Base-by-base conservation (phyloP, 1,284 basidiomycete species). In the Coriolopsis trogii region DNA sequence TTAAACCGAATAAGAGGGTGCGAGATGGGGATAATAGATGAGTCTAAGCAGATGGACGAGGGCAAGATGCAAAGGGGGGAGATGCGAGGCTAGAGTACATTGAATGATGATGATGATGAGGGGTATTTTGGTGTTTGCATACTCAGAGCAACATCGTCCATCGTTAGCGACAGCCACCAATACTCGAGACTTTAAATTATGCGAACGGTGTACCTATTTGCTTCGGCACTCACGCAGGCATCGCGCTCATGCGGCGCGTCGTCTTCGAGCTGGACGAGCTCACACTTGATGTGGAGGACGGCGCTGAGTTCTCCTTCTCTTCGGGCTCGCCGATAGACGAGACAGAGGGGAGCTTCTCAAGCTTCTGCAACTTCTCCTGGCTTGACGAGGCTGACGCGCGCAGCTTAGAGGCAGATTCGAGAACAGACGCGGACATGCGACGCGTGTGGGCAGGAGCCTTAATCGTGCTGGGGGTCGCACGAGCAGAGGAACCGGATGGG, bases 231-330 rank as follows among this genome's bases (percentile, higher is more conserved):
- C 29, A 62, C 21, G 57, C 56, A 21, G 60, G 60, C 51, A 60
- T 41, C 41, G 55, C 58, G 41, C 60, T 62, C 57, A 62, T 55
- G 23, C 62, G 41, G 24, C 60, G 39, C 30, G 49, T 33, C 40
- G 30, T 33, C 48, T 60, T 59, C 43, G 45, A 39, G n/a, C 30
- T 39, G 0, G 46, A 30, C 34, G 54, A 52, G 26, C 51, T 42
- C 28, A 41, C 38, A 41, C 51, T 56, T 24, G 58, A 39, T 26
- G 46, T 49, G 36, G 61, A 48, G 24, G 59, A 52, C 4, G 69
- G 64, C 48, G 56, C 64, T 33, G 52, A 54, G 57, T 72, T 70
- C 43, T 77, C 65, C 59, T 79, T 80, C 64, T 81, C 78, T 38
- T 74, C 73, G 41, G 65, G 63, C 60, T 74, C 73, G 55, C 68